Base-by-base conservation (phyloP, 116 monocot genomes). In the Posidonia oceanica region DNA sequence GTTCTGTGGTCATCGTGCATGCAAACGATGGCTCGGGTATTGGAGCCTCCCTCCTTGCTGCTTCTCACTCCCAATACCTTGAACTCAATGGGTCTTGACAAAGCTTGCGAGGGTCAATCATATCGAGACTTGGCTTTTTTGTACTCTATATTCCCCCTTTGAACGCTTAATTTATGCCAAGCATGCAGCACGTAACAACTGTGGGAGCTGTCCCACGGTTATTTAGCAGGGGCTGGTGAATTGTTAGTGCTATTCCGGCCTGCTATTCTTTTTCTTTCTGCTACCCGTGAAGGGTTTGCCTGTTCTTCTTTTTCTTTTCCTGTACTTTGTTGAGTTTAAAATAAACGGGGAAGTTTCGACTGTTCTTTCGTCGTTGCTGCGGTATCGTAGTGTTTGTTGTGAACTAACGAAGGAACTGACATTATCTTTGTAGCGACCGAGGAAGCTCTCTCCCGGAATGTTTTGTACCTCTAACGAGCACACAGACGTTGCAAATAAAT, bases 1-100 rank as follows among this genome's bases (percentile, higher is more conserved):
- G 53, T 3, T 76, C 74, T 2, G 73, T 97, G 0, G 65, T 71
- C 16, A 23, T 88, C 36, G 86, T 69, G 53, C 87, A 78, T 21
- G 80, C 93, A 8, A 87, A 87, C 51, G 98, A 98, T 60, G 93
- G 98, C 14, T 93, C 98, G 0, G 98, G 98, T 14, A 69, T 90
- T 11, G 98, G 98, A 7, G 97, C 97, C 1, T 75, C 93, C 63
- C 90, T 98, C 64, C 84, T 98, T 21, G 89, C 97, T 22, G 97
- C 93, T 1, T 80, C 93, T 12, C 77, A 98, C 67, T 98, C 98
- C 5, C 87, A 83, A 51, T 83, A 90, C 58, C 67, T 64, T 14
- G 75, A 70, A 48, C 29, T 74, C n/a, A 64, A 64, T 41, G 79
- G 68, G 39, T 72, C 70, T 14, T 81, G 60, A 73, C 36, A 11